Evolutionary conservation across 2,329 filamentous ascomycete genomes (phyloP).

Genomic region (Nigrospora osmanthi): DNA sequence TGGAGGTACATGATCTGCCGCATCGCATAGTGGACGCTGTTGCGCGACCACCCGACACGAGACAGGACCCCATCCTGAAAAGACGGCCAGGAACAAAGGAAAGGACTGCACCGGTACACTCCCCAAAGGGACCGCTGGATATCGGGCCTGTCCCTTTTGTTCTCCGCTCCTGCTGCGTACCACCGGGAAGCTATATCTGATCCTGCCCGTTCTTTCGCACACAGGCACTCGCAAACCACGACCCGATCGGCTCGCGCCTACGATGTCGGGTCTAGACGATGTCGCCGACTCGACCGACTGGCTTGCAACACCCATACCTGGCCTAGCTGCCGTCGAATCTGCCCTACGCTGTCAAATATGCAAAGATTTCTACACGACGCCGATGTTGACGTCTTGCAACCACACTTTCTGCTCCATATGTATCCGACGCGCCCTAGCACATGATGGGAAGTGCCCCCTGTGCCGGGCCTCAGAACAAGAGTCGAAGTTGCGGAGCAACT

Average conservation of each 20-base stretch:
- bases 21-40: too few relatives aligned
- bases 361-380: constrained; percentile 93
- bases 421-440: constrained; percentile 76
- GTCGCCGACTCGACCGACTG: constrained; percentile 80
- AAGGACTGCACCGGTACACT: too few relatives aligned
- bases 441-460: constrained; percentile 79
- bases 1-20: too few relatives aligned
- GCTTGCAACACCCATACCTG: constrained; percentile 61
- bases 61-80: too few relatives aligned
- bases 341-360: constrained; percentile 92
- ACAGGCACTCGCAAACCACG: background rate
- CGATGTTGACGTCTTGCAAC: constrained; percentile 88
- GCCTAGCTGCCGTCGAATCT: constrained; percentile 67
- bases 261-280: constrained; percentile 18
- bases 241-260: too few relatives aligned
- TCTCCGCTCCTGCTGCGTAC: too few relatives aligned
- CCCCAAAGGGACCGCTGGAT: too few relatives aligned
- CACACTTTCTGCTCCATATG: constrained; percentile 97
- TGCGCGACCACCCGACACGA: too few relatives aligned
- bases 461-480: constrained; percentile 77
- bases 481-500: constrained; percentile 76
- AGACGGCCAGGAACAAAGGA: too few relatives aligned
- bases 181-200: too few relatives aligned
- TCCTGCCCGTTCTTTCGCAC: background rate
- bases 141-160: too few relatives aligned